A percentile compares a stretch with the other conserved stretches of the same genome.
Conservation (phyloP, 805 yeast species). For the Ogataea polymorpha region DNA sequence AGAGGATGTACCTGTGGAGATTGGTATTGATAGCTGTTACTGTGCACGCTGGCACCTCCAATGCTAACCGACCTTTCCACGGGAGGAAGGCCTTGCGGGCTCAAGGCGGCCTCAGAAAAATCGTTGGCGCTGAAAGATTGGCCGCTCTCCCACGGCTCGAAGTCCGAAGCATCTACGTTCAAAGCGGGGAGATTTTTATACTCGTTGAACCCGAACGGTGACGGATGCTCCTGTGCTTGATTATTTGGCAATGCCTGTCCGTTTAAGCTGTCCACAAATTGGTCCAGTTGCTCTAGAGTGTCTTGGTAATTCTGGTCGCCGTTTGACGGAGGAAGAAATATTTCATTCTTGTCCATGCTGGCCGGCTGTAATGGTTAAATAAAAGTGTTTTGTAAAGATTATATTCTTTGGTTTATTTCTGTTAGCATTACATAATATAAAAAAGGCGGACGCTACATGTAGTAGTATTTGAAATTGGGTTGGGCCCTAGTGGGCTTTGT, state of each 20-base stretch:
- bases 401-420: background rate
- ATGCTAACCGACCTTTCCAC: constrained; percentile 16
- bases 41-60: constrained; percentile 8
- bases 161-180: constrained; percentile 15
- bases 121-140: constrained; percentile 13
- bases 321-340: constrained; percentile 11
- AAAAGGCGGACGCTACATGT: background rate
- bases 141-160: constrained; percentile 5
- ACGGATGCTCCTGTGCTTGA: constrained; percentile 1
- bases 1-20: constrained; percentile 29
- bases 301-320: constrained; percentile 3
- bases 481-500: background rate
- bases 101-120: constrained; percentile 12
- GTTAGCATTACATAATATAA: constrained; percentile 2
- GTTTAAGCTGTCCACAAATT: constrained; percentile 15
- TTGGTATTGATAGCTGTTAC: constrained; percentile 23
- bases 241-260: constrained; percentile 1
- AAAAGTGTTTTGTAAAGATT: background rate
- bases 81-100: constrained; percentile 14
- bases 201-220: constrained; percentile 16
- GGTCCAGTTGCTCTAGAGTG: constrained; percentile 16
- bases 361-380: background rate
- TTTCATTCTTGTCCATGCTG: constrained; percentile 14
- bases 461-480: background rate
- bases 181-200: constrained; percentile 9